Base-by-base conservation (phyloP, 75 land plant genomes). In the Cryptomeria japonica region DNA sequence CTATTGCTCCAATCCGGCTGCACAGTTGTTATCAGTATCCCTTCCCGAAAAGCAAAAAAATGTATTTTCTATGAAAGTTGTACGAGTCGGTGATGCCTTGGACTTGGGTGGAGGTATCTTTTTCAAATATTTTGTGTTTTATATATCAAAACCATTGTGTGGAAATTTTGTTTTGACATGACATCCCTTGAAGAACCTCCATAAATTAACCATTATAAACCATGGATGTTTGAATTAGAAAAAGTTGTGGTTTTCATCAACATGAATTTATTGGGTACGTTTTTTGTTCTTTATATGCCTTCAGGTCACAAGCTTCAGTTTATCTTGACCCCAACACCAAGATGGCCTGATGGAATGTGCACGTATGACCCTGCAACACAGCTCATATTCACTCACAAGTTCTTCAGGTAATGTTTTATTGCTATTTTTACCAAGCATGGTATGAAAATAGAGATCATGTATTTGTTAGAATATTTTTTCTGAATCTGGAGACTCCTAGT, bases 261-360 rank as follows among this genome's bases (percentile, higher is more conserved):
- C 25, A 19, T 82, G 25, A 46, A 82, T 44, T 46, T 11, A 82
- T 19, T n/a, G 47, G 32, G 5, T 42, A 82, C n/a, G 10, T 47
- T n/a, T 79, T 73, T 28, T 28, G 41, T 51, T 16, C 28, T 51
- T 19, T 31, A 19, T 85, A 36, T 85, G 86, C 70, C 37, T 49
- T 61, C 84, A 90, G 92, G 92, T 47, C 92, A 90, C 82, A 84
- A 92, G 44, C 87, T 91, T 86, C 85, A 88, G 88, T 90, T 92
- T 64, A 70, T 88, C 80, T 55, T 92, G 84, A 91, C 92, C 31
- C 92, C 93, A 34, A 92, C 93, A 32, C 93, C 93, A 41, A 88
- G 93, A 53, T 92, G 93, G 93, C 93, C 93, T 47, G 93, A 92
- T 90, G 88, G 92, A 39, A 92, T 92, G 93, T 92, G 92, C 93